phyloP scores from a whole-genome alignment of 768 basidiomycete species.

The Crassisporium funariophilum region DNA sequence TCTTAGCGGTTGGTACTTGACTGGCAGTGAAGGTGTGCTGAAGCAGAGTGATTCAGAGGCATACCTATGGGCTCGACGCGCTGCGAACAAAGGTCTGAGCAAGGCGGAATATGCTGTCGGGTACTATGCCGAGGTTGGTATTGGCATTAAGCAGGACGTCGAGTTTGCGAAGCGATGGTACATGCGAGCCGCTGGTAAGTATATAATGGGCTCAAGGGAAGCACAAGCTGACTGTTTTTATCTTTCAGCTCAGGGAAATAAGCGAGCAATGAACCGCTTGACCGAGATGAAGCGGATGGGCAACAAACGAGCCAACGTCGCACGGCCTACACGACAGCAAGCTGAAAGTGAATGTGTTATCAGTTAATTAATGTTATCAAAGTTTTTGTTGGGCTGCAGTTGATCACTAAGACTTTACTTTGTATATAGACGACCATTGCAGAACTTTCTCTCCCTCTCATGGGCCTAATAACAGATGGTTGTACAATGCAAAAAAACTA shows the following conservation, averaged over 20 bases:
- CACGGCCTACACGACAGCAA: conserved; percentile 89
- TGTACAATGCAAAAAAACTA: too few species aligned
- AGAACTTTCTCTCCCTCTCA: too few species aligned
- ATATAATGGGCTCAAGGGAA: conserved; percentile 3
- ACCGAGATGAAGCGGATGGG: conserved; percentile 95
- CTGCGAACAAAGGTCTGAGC: conserved; percentile 93
- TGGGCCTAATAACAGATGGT: too few species aligned
- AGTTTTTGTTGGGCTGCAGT: too few species aligned
- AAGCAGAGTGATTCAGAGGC: conserved; percentile 99
- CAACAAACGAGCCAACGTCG: conserved; percentile 70
- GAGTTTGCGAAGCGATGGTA: conserved; percentile 99
- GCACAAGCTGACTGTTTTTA: background rate
- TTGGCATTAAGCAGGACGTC: conserved; percentile 94
- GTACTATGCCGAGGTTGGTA: conserved; percentile 97
- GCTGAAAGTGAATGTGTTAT: conserved; percentile 94
- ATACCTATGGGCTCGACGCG: conserved; percentile 96
- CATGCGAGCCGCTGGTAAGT: conserved; percentile 95
- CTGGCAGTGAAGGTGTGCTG: conserved; percentile 91
- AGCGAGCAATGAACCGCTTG: conserved; percentile 92
- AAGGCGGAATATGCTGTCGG: conserved; percentile 99
- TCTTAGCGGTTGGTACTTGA: conserved; percentile 97
- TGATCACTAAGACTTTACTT: too few species aligned
- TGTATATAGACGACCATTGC: too few species aligned
- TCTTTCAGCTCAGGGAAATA: conserved; percentile 89
- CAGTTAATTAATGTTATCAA: too few species aligned